A percentile compares a stretch with the other conserved stretches of the same genome.
Conservation (phyloP, 768 basidiomycete species). For the Kwoniella bestiolae region DNA sequence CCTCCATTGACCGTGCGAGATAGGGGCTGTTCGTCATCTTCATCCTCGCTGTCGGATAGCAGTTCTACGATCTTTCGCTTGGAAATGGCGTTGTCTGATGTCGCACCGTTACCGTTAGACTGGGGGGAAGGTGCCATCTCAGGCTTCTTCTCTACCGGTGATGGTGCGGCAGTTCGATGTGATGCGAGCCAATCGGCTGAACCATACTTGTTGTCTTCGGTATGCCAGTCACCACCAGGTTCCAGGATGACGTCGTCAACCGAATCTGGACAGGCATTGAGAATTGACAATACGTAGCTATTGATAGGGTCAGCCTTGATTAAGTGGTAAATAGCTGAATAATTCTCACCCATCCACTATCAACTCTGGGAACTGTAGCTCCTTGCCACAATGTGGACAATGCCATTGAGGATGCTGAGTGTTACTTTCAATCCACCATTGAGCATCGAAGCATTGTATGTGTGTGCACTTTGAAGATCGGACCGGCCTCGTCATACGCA, state of each 20-base stretch:
- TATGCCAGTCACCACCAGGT: constrained; percentile 95
- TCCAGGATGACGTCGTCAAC: constrained; percentile 94
- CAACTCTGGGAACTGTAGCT: constrained; percentile 75
- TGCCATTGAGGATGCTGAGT: constrained; percentile 94
- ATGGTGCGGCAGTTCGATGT: constrained; percentile 17
- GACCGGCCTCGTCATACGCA: constrained; percentile 79
- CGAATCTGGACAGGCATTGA: constrained; percentile 73
- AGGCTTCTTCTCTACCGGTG: constrained; percentile 5
- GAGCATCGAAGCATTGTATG: constrained; percentile 92
- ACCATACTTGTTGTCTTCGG: constrained; percentile 80
- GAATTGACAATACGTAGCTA: constrained; percentile 86
- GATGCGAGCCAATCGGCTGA: constrained; percentile 69
- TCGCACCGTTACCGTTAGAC: constrained; percentile 15
- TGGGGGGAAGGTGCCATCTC: constrained; percentile 14
- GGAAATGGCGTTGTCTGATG: constrained; percentile 10
- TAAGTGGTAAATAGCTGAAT: neutral
- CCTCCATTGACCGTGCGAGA: constrained; percentile 19
- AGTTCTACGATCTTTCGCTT: constrained; percentile 46
- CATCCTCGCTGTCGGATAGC: constrained; percentile 41
- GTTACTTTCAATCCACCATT: constrained; percentile 92
- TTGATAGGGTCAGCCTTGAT: neutral
- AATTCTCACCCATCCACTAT: constrained; percentile 76
- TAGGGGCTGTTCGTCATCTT: constrained; percentile 27
- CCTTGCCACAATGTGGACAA: constrained; percentile 89
- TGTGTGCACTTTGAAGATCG: constrained; percentile 88